Evolutionary conservation across 805 yeast genomes (phyloP), one percentile per base, ranked within the genome.

Genomic region (Myxozyma lipomycoides): DNA sequence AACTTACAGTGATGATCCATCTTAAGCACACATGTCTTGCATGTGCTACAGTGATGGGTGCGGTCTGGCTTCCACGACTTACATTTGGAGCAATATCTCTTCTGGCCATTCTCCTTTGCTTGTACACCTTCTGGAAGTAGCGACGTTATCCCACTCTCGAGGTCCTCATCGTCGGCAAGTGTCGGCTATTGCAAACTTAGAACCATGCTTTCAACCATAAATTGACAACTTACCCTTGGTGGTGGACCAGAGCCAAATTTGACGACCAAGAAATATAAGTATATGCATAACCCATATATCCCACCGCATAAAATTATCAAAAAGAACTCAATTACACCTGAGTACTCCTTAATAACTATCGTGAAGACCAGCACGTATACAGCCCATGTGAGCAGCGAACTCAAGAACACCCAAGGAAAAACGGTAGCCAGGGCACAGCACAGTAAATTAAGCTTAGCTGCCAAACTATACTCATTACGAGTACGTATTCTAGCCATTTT

Each of bases 1-100:
- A 12, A 39, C 52, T 4, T 43, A 77, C 67, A 95, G 70, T 68
- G 78, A 77, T 51, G 85, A 74, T 49, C 90, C 87, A 67, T 84
- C 76, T 55, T 73, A 66, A 72, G 57, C 18, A 72, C 64, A 47
- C 76, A 72, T 19, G 54, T 50, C 23, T 64, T 55, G 60, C 76
- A 73, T 35, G 65, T 60, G 25, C 70, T 58, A 59, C 76, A 72
- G 52, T 72, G 76, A 50, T 72, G 76, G 5, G 75, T 58, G 15
- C 76, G 58, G 55, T 72, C 76, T 1, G 76, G 76, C 49, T 72
- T 72, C 71, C 72, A 71, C 56, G 70, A 66, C 28, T 43, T 43
- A 61, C 76, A 72, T 49, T 72, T 73, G 32, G 52, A 46, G 59
- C 76, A 72, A 55, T 56, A 71, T 41, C 76, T 61, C 59, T 59